A percentile compares a stretch with the other conserved stretches of the same genome.
Conservation (phyloP, 257 asterid species). For the Paraleonurus japonicus region DNA sequence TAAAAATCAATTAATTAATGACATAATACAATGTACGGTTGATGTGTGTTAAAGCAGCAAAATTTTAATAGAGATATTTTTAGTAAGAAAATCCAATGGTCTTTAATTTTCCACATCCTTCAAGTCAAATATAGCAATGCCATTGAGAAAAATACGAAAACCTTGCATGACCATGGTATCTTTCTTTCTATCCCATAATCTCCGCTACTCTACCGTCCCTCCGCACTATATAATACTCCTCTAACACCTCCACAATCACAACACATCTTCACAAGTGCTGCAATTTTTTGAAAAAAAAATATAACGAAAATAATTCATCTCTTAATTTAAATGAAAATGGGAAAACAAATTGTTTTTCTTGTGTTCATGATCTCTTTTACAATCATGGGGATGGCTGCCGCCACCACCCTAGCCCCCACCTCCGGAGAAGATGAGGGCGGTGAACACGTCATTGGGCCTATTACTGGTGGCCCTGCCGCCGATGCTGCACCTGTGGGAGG, state of each 20-base stretch:
- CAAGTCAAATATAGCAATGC: slow-evolving; percentile 16
- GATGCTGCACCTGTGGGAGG: slow-evolving; percentile 65
- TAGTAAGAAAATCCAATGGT: background rate
- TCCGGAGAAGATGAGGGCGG: background rate
- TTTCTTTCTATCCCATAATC: slow-evolving; percentile 18
- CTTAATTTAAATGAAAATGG: slow-evolving; percentile 32
- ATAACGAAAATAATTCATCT: background rate
- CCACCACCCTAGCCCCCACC: slow-evolving; percentile 16
- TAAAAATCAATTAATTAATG: no score
- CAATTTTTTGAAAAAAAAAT: slow-evolving; percentile 11
- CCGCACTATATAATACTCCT: slow-evolving; percentile 27
- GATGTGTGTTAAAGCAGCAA: no score
- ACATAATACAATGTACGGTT: no score
- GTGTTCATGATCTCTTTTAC: slow-evolving; percentile 56
- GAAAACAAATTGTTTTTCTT: slow-evolving; percentile 35
- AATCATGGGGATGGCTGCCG: slow-evolving; percentile 39
- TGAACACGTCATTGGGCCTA: slow-evolving; percentile 31
- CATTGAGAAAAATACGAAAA: background rate
- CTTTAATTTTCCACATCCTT: background rate
- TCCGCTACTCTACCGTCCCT: background rate
- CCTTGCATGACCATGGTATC: slow-evolving; percentile 25
- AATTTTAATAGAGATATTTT: background rate
- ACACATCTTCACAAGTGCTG: background rate
- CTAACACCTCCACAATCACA: background rate
- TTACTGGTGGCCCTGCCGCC: slow-evolving; percentile 29